Base-by-base conservation (phyloP, 73 alveolate species). In the Paramecium octaurelia region DNA sequence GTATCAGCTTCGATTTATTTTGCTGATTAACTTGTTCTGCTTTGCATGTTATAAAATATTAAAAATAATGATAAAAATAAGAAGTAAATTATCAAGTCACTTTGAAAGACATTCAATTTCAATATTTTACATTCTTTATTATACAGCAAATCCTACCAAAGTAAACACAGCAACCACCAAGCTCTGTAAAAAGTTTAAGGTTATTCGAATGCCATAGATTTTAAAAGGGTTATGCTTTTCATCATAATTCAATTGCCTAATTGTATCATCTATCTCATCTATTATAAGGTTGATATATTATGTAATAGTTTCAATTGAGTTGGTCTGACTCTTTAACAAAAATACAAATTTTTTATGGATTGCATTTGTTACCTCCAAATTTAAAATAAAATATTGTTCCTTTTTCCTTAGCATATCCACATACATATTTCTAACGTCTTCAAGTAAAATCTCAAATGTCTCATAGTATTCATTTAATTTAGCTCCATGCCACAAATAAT, bases 401-500 rank as follows among this genome's bases (percentile, higher is more conserved):
- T 64, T 42, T 18, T 40, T 48, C 20, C 91, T 80, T 9, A 24
- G 57, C 11, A 80, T 80, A 80, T 80, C 91, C 2, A 80, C 48
- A 48, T 80, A 80, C 34, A 80, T 80, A 18, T 59, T 40, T 29
- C 57, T 80, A 23, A 80, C 91, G 44, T 80, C 91, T 31, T 80
- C 91, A 2, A 80, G 54, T 43, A 43, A n/a, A 10, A 64, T 80
- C 14, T 80, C 91, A 46, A 44, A 80, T 43, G 11, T 23, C n/a
- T 80, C 91, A 48, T 40, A 80, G 44, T 80, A 80, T 43, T 80
- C 91, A 48, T 80, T 80, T 23, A 80, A 24, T 48, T 14, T 18
- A 20, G 91, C 91, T 27, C 91, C 91, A 18, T 24, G 38, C 34
- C 57, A 80, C 48, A 80, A 43, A 80, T 80, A 80, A 23, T 24